Evolutionary conservation across 345 rosid species (phyloP).

Genomic region (Brassica nigra): DNA sequence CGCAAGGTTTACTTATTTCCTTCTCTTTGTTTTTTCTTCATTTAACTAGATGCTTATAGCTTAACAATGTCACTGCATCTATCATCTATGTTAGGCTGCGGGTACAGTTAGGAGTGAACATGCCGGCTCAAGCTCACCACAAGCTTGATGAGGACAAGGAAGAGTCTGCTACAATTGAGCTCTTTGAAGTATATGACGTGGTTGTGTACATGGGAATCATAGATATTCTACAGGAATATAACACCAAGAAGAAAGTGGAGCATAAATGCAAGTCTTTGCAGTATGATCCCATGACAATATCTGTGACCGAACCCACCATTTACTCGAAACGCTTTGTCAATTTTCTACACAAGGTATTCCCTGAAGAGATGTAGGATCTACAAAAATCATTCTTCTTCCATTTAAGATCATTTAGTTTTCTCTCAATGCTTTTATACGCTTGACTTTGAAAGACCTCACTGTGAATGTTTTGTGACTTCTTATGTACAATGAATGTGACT

Average conservation of each 20-base stretch:
- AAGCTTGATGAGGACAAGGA: slow-evolving; percentile 54
- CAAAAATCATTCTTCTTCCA: slow-evolving; percentile 2
- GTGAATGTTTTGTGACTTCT: slow-evolving; percentile 11
- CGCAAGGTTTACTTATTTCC: slow-evolving; percentile 52
- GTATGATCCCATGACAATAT: slow-evolving; percentile 61
- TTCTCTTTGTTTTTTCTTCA: slow-evolving; percentile 3
- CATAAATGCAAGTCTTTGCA: slow-evolving; percentile 69
- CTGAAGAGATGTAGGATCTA: slow-evolving; percentile 37
- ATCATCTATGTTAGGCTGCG: slow-evolving; percentile 51
- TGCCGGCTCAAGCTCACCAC: slow-evolving; percentile 89
- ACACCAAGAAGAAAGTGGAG: slow-evolving; percentile 71
- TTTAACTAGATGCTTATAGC: not conserved
- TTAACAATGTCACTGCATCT: slow-evolving; percentile 5
- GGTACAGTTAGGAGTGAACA: slow-evolving; percentile 92
- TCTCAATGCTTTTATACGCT: slow-evolving; percentile 15
- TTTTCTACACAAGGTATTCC: slow-evolving; percentile 76
- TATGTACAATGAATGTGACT: slow-evolving; percentile 8
- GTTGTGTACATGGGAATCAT: slow-evolving; percentile 93
- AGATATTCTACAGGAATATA: slow-evolving; percentile 87
- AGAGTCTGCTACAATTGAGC: slow-evolving; percentile 64
- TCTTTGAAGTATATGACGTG: slow-evolving; percentile 82
- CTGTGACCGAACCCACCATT: slow-evolving; percentile 64
- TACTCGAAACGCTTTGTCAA: slow-evolving; percentile 73
- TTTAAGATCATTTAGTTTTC: slow-evolving; percentile 6
- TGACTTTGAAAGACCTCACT: slow-evolving; percentile 8